Conservation (phyloP, 2,329 filamentous ascomycete species). For the Zymoseptoria ardabiliae region DNA sequence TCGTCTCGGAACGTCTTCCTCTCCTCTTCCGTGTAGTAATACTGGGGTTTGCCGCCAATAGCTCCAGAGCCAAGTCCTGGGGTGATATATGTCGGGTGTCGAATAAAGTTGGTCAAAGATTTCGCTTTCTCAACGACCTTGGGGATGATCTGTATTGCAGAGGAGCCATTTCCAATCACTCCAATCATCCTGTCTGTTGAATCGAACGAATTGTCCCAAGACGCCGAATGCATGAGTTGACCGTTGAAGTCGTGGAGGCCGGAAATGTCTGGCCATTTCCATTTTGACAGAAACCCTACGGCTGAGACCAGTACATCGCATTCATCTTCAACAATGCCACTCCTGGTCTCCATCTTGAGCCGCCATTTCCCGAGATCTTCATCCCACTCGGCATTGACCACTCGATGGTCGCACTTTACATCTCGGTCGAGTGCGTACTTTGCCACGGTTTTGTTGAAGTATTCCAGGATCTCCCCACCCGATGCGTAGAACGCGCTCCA, state of each 20-base stretch:
- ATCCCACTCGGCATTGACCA: constrained; percentile 33
- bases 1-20: constrained; percentile 26
- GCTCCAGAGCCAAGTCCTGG: constrained; percentile 22
- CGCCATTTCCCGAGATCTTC: constrained; percentile 29
- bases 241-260: constrained; percentile 37
- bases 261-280: constrained; percentile 36
- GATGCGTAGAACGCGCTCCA: constrained; percentile 38
- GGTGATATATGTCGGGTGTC: constrained; percentile 30
- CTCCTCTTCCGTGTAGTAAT: constrained; percentile 27
- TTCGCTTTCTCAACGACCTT: constrained; percentile 31
- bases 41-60: constrained; percentile 25
- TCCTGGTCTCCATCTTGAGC: constrained; percentile 27
- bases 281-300: constrained; percentile 20
- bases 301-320: constrained; percentile 33
- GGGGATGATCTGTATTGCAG: constrained; percentile 38
- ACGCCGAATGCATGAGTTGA: constrained; percentile 36
- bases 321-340: constrained; percentile 22
- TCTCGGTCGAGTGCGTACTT: constrained; percentile 36
- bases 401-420: constrained; percentile 32
- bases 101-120: constrained; percentile 28
- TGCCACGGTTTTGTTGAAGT: constrained; percentile 33
- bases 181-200: constrained; percentile 35
- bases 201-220: constrained; percentile 32
- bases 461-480: constrained; percentile 36
- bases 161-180: constrained; percentile 36